phyloP scores from a whole-genome alignment of 2,329 filamentous ascomycete genomes.

The Aspergillus felis region DNA sequence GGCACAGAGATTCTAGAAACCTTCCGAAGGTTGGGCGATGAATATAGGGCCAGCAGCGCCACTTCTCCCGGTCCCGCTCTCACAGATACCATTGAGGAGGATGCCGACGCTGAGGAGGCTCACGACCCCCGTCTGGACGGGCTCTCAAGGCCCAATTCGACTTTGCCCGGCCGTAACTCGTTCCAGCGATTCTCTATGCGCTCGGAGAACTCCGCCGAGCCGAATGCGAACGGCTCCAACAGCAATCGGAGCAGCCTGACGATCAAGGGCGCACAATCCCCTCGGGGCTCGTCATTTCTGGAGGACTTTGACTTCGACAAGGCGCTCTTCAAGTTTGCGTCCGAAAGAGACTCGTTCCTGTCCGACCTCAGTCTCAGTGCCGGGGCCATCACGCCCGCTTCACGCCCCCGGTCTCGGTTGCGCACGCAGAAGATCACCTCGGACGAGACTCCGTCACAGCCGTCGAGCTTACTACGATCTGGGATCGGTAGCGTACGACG shows the following conservation, averaged over 20 bases:
- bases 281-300: conserved; percentile 39
- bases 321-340: conserved; percentile 88
- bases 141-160: conserved; percentile 41
- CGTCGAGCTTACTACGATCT: conserved; percentile 48
- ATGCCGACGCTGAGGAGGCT: conserved; percentile 54
- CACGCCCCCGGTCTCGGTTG: conserved; percentile 69
- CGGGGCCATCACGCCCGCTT: conserved; percentile 66
- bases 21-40: conserved; percentile 39
- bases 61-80: conserved; percentile 38
- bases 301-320: conserved; percentile 89
- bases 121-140: conserved; percentile 23
- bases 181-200: conserved; percentile 44
- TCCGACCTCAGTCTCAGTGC: conserved; percentile 88
- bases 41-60: conserved; percentile 37
- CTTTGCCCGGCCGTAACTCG: conserved; percentile 33
- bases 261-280: conserved; percentile 45
- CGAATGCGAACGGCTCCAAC: conserved; percentile 42
- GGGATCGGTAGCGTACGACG: conserved; percentile 82
- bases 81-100: conserved; percentile 59
- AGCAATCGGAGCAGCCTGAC: conserved; percentile 65
- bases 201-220: conserved; percentile 45
- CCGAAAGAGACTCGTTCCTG: conserved; percentile 89
- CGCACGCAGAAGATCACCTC: conserved; percentile 77
- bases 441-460: conserved; percentile 56
- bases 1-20: conserved; percentile 45